Evolutionary conservation across 805 yeast genomes (phyloP), one percentile per base, ranked within the genome.

Genomic region (Brettanomyces nanus): DNA sequence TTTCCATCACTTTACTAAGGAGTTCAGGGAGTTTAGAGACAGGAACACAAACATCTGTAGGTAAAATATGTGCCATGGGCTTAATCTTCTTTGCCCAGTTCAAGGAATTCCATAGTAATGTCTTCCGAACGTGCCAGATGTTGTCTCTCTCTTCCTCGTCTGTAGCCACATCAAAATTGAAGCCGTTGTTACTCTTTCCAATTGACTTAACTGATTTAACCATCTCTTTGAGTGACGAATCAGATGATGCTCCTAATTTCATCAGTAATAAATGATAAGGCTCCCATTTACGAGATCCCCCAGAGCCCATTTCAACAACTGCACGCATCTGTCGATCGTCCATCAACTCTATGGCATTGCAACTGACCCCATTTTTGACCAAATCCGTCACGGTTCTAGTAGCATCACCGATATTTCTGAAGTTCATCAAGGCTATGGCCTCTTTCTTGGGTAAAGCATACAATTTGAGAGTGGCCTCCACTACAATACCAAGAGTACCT

Each of bases 11-110:
- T 33, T 70, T 76, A 21, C 69, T 64, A 33, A 84, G 77, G 26
- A 81, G 69, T n/a, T 63, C 61, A 3, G 90, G 76, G 32, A 84
- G 65, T 39, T 65, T 65, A 0, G 89, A 80, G 35, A 84, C 68
- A 3, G 94, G 94, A 13, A 84, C 92, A 4, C 89, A 89, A 4
- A 83, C 85, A 60, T 84, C 94, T 0, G 92, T 84, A 21, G 87
- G 80, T 71, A 85, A 77, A 5, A 79, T 74, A n/a, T 39, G 47
- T 19, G 60, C 63, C 35, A 53, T 44, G 19, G 74, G 71, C 19
- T 68, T 60, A 5, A 61, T 51, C 47, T 54, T 49, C 40, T 65
- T 62, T 0, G 90, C 90, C 61, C 80, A 75, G 46, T 82, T 85
- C 34, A 81, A 63, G 3, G 73, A 69, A 19, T 77, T 71, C 80